Evolutionary conservation across 768 basidiomycete species (phyloP).

Genomic region (Tulasnella calospora): DNA sequence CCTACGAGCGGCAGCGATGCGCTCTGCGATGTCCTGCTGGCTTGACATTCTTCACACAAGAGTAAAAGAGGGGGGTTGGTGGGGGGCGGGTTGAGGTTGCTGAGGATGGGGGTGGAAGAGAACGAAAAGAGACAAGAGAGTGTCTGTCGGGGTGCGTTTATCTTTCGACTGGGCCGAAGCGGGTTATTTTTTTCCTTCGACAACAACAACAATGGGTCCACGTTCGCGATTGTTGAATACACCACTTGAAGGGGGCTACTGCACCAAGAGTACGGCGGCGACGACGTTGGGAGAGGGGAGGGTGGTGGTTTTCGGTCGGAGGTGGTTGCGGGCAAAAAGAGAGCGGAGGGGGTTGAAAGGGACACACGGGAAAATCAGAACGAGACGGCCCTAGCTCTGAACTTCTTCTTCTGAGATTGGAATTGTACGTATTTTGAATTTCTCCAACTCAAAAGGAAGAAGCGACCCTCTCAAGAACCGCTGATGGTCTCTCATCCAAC

Average conservation of each 20-base stretch:
- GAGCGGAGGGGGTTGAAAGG: neutral
- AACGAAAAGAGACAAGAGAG: slow-evolving; percentile 9
- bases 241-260: neutral
- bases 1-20: slow-evolving; percentile 92
- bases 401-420: neutral
- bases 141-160: neutral
- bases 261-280: neutral
- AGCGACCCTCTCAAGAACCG: neutral
- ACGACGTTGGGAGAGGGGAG: neutral
- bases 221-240: neutral
- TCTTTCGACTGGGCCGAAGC: neutral
- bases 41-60: neutral
- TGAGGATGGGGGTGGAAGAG: neutral
- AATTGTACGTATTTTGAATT: neutral
- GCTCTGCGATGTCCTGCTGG: slow-evolving; percentile 27
- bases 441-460: neutral
- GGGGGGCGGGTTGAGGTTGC: neutral
- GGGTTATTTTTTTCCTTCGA: neutral
- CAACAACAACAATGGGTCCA: neutral
- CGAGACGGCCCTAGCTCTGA: neutral
- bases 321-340: slow-evolving; percentile 5
- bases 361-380: neutral
- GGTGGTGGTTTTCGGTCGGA: neutral
- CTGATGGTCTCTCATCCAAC: neutral
- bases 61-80: neutral